These are phyloP conservation scores for Pythium plurisporium DNA, from an alignment of 352 stramenopile species.

Conservation along the genomic window DNA sequence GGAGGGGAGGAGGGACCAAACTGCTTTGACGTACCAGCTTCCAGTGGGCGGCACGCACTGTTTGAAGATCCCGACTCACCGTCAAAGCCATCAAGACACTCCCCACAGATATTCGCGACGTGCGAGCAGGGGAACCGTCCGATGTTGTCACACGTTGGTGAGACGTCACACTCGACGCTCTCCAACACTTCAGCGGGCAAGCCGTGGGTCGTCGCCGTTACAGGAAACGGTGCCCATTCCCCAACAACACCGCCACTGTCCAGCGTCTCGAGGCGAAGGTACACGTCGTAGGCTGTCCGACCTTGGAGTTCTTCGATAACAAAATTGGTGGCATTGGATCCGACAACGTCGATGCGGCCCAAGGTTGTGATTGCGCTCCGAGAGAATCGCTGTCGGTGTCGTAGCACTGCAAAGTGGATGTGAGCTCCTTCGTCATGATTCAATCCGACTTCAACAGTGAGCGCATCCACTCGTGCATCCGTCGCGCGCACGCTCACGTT, in stretches of 20 bases:
- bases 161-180: slow-evolving; percentile 44
- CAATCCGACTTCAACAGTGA: slow-evolving; percentile 50
- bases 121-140: slow-evolving; percentile 50
- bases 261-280: slow-evolving; percentile 71
- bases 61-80: slow-evolving; percentile 34
- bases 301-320: slow-evolving; percentile 45
- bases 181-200: slow-evolving; percentile 64
- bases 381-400: slow-evolving; percentile 28
- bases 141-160: slow-evolving; percentile 38
- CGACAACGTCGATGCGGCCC: slow-evolving; percentile 14
- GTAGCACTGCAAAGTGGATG: slow-evolving; percentile 57
- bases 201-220: slow-evolving; percentile 54
- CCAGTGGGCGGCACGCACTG: slow-evolving; percentile 26
- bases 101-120: slow-evolving; percentile 53
- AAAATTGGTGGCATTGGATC: slow-evolving; percentile 29
- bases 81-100: slow-evolving; percentile 59
- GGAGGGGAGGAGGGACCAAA: too few species aligned
- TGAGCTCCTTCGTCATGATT: slow-evolving; percentile 35
- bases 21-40: not conserved
- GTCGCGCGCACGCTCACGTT: slow-evolving; percentile 39
- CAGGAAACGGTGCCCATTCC: slow-evolving; percentile 40
- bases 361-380: slow-evolving; percentile 9
- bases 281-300: slow-evolving; percentile 65
- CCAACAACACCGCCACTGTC: slow-evolving; percentile 64
- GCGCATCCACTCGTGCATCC: slow-evolving; percentile 61